Percentiles rank a stretch among this genome's conserved stretches.
Evolutionary conservation across 2,329 filamentous ascomycete species (phyloP).

Genomic region (Colletotrichum limetticola): DNA sequence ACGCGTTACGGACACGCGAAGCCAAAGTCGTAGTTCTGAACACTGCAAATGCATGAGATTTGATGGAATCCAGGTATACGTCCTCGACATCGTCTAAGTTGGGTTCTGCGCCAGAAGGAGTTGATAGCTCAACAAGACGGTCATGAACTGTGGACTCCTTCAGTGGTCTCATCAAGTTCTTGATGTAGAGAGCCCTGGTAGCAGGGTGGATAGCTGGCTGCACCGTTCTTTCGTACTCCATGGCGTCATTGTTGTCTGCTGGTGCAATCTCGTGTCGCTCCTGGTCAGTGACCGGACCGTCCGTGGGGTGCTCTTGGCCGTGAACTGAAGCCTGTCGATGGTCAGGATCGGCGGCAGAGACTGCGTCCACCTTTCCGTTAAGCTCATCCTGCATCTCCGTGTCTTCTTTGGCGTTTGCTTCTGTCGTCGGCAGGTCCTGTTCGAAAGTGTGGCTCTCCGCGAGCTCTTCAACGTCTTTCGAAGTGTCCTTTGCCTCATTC

Average conservation of each 20-base stretch:
- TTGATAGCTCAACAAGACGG: conserved; percentile 77
- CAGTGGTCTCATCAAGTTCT: conserved; percentile 89
- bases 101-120: conserved; percentile 61
- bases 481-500: conserved; percentile 18
- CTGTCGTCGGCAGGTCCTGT: conserved; percentile 6
- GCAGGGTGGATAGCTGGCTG: conserved; percentile 75
- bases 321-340: not conserved
- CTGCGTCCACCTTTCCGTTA: not conserved
- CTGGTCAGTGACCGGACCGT: not conserved
- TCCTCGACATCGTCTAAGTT: conserved; percentile 68
- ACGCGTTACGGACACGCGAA: conserved; percentile 76
- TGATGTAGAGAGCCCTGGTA: conserved; percentile 86
- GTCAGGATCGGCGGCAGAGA: not conserved
- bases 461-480: conserved; percentile 6
- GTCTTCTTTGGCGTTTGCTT: not conserved
- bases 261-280: not conserved
- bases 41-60: conserved; percentile 85
- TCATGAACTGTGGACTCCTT: conserved; percentile 73
- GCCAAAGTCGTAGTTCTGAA: conserved; percentile 79
- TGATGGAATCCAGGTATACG: conserved; percentile 86
- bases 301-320: not conserved
- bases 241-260: conserved; percentile 38
- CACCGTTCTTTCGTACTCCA: conserved; percentile 50
- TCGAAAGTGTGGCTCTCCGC: conserved; percentile 2
- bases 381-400: conserved; percentile 6